phyloP scores from a whole-genome alignment of 208 protist genomes.

The Trichomonas tenax region DNA sequence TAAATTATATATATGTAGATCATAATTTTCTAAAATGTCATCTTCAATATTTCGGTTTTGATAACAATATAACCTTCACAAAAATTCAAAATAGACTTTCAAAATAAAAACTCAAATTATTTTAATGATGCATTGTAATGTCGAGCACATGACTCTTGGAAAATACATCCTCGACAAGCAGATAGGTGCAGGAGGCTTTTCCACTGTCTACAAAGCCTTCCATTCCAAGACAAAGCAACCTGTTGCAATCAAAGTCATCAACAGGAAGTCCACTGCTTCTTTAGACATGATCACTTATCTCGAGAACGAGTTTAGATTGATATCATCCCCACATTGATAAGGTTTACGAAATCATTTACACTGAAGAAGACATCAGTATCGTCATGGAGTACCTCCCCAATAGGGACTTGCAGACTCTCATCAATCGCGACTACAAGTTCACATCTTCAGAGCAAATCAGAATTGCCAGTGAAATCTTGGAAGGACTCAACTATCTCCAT shows the following conservation, averaged over 20 bases:
- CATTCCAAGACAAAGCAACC: no score
- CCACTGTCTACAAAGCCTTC: no score
- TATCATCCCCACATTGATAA: background rate
- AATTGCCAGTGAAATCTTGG: background rate
- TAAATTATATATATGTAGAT: no score
- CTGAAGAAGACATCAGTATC: background rate
- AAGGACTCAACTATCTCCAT: constrained; percentile 48
- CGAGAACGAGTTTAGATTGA: background rate
- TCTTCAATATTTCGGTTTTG: no score
- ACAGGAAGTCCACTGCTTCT: background rate
- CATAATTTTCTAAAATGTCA: no score
- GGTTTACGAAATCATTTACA: background rate
- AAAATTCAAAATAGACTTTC: no score
- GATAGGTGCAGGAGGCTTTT: no score
- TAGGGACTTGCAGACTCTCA: background rate
- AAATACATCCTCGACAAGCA: no score
- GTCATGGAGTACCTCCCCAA: background rate
- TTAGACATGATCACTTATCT: background rate
- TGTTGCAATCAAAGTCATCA: background rate
- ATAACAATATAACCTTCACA: no score
- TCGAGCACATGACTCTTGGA: no score
- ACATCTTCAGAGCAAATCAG: background rate
- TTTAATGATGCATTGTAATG: no score
- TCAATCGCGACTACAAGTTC: background rate
- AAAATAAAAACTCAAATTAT: no score